These are phyloP conservation scores for Crucibulum cyathiforme DNA, from an alignment of 1,284 basidiomycete genomes.

Conservation along the genomic window DNA sequence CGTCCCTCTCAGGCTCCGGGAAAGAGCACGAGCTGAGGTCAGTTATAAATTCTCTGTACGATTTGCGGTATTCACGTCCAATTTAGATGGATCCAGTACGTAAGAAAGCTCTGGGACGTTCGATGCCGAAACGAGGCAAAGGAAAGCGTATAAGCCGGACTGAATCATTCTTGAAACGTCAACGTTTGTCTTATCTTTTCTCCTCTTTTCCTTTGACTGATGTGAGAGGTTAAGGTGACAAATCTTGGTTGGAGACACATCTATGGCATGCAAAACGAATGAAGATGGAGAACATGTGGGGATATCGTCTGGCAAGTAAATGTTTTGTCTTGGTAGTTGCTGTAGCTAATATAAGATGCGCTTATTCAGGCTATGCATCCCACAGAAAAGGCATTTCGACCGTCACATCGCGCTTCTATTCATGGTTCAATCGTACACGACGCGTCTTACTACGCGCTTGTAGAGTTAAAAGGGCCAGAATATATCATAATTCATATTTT, in stretches of 20 bases:
- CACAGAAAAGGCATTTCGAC: slow-evolving; percentile 88
- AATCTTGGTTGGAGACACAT: slow-evolving; percentile 92
- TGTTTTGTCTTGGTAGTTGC: not conserved
- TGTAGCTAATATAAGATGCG: not conserved
- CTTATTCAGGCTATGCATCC: slow-evolving; percentile 69
- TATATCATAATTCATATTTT: slow-evolving; percentile 59
- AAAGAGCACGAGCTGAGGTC: slow-evolving; percentile 84
- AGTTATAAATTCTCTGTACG: slow-evolving; percentile 14
- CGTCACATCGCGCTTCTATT: slow-evolving; percentile 85
- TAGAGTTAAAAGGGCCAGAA: slow-evolving; percentile 76
- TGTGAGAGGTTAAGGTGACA: slow-evolving; percentile 60
- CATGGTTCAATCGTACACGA: slow-evolving; percentile 88
- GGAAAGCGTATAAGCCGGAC: slow-evolving; percentile 56
- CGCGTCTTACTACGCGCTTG: slow-evolving; percentile 79
- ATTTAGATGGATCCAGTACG: slow-evolving; percentile 79
- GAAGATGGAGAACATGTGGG: slow-evolving; percentile 91
- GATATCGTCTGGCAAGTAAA: slow-evolving; percentile 74
- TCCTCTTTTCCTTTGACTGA: not conserved
- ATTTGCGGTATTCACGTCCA: not conserved
- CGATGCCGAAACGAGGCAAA: slow-evolving; percentile 64
- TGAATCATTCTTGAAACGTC: slow-evolving; percentile 65
- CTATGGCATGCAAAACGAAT: slow-evolving; percentile 95
- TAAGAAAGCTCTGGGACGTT: slow-evolving; percentile 58
- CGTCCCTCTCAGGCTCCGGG: slow-evolving; percentile 81
- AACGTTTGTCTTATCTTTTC: slow-evolving; percentile 55